Conservation (phyloP, 352 stramenopile species). For the Achlya hypogyna region DNA sequence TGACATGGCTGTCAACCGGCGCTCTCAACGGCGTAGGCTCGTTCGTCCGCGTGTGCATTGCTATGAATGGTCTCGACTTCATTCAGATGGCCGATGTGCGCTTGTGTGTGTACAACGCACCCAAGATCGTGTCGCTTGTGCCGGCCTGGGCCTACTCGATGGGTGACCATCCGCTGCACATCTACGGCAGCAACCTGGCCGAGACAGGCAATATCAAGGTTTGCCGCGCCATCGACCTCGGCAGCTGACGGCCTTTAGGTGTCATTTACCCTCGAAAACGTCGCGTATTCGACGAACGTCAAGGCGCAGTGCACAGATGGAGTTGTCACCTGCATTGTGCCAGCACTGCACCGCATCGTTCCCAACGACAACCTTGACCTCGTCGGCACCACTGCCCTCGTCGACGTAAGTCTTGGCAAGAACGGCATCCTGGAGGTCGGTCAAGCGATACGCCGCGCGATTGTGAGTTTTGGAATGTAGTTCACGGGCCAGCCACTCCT, state of each 20-base stretch:
- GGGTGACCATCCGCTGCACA: constrained; percentile 2
- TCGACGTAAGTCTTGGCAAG: constrained; percentile 1
- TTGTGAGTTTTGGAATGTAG: constrained; percentile 23
- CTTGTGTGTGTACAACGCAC: constrained; percentile 8
- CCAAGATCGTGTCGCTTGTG: constrained; percentile 3
- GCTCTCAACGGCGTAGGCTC: not conserved
- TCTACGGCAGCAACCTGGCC: constrained; percentile 13
- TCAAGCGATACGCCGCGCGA: not conserved
- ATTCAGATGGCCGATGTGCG: constrained; percentile 5
- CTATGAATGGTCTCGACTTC: constrained; percentile 19
- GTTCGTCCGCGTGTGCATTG: constrained; percentile 10
- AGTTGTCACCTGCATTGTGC: constrained; percentile 5
- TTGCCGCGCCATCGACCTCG: not conserved
- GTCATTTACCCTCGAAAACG: constrained; percentile 5
- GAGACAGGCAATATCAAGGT: constrained; percentile 12
- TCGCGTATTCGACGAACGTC: not conserved
- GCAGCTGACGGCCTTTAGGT: not conserved
- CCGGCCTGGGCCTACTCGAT: constrained; percentile 12
- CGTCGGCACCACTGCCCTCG: not conserved
- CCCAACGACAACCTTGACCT: not conserved
- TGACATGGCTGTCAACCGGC: not conserved
- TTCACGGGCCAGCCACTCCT: constrained; percentile 42
- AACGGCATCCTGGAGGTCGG: not conserved
- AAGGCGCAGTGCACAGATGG: not conserved
- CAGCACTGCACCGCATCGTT: not conserved